A percentile compares a stretch with the other conserved stretches of the same genome.
Evolutionary conservation across 352 stramenopile species (phyloP).

Genomic region (Phytophthora sansomeana): DNA sequence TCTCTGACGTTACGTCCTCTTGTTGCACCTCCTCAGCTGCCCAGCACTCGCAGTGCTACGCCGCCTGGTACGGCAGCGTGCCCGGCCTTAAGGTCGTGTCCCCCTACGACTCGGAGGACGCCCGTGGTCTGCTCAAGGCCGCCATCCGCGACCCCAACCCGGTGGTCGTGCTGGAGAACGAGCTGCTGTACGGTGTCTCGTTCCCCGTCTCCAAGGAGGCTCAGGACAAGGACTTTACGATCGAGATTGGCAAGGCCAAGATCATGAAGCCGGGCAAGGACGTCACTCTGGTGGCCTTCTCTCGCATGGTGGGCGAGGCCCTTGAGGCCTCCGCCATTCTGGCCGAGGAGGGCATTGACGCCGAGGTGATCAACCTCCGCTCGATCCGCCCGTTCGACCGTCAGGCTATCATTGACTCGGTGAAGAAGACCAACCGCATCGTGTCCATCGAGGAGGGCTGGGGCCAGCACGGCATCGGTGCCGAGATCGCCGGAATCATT

Average conservation of each 20-base stretch:
- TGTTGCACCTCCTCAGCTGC: constrained; percentile 62
- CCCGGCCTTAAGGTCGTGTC: constrained; percentile 98
- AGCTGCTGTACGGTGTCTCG: constrained; percentile 98
- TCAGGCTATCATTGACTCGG: constrained; percentile 96
- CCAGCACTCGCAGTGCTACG: constrained; percentile 99
- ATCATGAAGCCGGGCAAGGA: constrained; percentile 97
- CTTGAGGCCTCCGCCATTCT: constrained; percentile 96
- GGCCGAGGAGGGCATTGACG: constrained; percentile 94
- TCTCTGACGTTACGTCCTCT: constrained; percentile 1
- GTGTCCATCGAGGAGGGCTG: constrained; percentile 98
- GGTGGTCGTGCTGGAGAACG: constrained; percentile 99
- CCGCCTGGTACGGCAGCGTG: constrained; percentile 97
- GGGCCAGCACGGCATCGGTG: constrained; percentile 97
- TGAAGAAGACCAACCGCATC: constrained; percentile 99
- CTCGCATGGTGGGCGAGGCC: constrained; percentile 95
- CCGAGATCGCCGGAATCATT: constrained; percentile 97
- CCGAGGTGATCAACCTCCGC: constrained; percentile 95
- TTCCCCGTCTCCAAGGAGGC: constrained; percentile 99
- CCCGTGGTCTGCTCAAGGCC: constrained; percentile 98
- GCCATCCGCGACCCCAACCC: constrained; percentile 99
- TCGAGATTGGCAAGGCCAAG: constrained; percentile 99
- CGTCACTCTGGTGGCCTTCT: constrained; percentile 99
- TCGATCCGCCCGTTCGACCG: constrained; percentile 97
- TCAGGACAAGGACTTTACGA: constrained; percentile 97
- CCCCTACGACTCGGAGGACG: constrained; percentile 98